Evolutionary conservation across 2,329 filamentous ascomycete species (phyloP).

Genomic region (Rasamsonia emersonii): DNA sequence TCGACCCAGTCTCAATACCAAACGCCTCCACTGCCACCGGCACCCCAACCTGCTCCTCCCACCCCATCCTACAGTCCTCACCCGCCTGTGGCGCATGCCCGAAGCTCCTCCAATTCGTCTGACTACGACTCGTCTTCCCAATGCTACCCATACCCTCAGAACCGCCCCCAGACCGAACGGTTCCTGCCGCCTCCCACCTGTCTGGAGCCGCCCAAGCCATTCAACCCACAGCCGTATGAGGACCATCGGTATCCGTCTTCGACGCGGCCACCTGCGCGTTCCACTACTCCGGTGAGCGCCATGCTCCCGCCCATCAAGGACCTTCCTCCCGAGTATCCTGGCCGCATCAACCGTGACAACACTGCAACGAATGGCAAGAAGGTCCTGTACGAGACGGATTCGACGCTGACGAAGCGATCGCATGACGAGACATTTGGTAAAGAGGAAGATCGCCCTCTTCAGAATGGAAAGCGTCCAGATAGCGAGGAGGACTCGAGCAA

Average conservation of each 20-base stretch:
- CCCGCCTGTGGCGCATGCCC: slow-evolving; percentile 22
- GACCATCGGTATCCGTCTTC: slow-evolving; percentile 31
- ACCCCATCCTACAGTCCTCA: slow-evolving; percentile 26
- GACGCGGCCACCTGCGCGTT: slow-evolving; percentile 14
- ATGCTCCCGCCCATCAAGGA: slow-evolving; percentile 30
- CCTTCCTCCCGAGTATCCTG: slow-evolving; percentile 19
- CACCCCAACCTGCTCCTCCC: slow-evolving; percentile 32
- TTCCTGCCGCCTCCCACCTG: slow-evolving; percentile 18
- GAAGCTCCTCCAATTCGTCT: slow-evolving; percentile 22
- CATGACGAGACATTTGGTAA: slow-evolving; percentile 32
- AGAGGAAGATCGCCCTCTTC: slow-evolving; percentile 28
- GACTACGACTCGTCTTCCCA: slow-evolving; percentile 22
- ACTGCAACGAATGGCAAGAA: slow-evolving; percentile 18
- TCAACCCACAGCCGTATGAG: slow-evolving; percentile 22
- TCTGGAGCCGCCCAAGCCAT: slow-evolving; percentile 18
- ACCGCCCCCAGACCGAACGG: slow-evolving; percentile 11
- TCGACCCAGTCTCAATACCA: slow-evolving; percentile 34
- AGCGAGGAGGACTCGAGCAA: slow-evolving; percentile 14
- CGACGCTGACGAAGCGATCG: slow-evolving; percentile 22
- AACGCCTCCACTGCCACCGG: slow-evolving; percentile 32
- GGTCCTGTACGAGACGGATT: slow-evolving; percentile 24
- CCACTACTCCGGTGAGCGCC: slow-evolving; percentile 18
- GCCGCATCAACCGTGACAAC: slow-evolving; percentile 7
- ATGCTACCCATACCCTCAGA: slow-evolving; percentile 15
- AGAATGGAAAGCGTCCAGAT: slow-evolving; percentile 38